These are phyloP conservation scores for Oldenlandia corymbosa DNA, from an alignment of 257 asterid genomes.

Conservation along the genomic window DNA sequence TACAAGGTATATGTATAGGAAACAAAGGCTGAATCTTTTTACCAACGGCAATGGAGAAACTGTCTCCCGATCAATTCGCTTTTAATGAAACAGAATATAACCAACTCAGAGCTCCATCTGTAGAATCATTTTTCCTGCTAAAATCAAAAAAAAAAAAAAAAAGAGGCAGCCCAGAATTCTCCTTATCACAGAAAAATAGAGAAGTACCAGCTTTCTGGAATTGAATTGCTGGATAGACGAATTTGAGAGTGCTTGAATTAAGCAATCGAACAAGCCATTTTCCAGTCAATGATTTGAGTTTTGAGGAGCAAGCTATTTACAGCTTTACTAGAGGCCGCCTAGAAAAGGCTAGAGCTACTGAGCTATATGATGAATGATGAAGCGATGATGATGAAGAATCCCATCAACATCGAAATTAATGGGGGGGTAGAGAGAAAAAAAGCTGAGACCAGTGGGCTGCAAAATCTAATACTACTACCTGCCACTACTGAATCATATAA, in stretches of 20 bases:
- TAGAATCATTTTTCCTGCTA: not conserved
- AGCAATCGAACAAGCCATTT: not conserved
- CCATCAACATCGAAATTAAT: not conserved
- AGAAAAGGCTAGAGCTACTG: not conserved
- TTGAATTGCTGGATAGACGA: not conserved
- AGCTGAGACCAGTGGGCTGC: conserved; percentile 6
- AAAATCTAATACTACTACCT: conserved; percentile 20
- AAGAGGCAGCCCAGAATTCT: not conserved
- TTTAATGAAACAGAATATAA: not conserved
- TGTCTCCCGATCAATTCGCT: conserved; percentile 6
- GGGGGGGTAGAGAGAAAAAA: not conserved
- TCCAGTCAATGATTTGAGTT: not conserved
- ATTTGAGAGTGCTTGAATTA: not conserved
- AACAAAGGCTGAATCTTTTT: not conserved
- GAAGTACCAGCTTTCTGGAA: not conserved
- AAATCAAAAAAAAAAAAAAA: not conserved
- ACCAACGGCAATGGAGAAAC: conserved; percentile 28
- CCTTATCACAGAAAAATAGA: not conserved
- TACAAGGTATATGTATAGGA: too few relatives aligned
- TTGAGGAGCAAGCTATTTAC: not conserved
- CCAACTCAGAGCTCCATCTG: not conserved
- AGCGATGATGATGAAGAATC: not conserved
- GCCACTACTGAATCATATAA: conserved; percentile 1
- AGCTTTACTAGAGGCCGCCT: too few relatives aligned
- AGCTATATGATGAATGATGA: not conserved